Conservation (phyloP, 495 filamentous ascomycete genomes). For the Xylaria telfairii region DNA sequence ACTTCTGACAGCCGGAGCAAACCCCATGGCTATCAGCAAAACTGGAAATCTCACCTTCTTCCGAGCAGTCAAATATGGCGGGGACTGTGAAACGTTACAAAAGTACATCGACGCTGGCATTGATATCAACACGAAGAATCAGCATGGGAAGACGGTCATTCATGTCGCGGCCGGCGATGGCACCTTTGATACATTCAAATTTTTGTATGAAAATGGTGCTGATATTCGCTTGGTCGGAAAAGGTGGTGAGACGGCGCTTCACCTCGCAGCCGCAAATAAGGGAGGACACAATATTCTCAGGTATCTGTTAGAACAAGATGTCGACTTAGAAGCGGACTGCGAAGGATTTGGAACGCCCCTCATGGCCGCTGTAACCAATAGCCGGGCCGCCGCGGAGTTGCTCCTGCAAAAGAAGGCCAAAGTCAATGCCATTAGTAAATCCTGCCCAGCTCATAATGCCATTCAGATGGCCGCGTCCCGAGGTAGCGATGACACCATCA, state of each 20-base stretch:
- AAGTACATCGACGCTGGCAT: conserved; percentile 4
- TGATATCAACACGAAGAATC: conserved; percentile 1
- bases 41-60: not conserved
- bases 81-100: not conserved
- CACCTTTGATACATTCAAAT: not conserved
- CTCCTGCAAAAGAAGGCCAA: conserved; percentile 32
- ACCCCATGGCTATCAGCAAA: not conserved
- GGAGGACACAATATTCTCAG: conserved; percentile 24
- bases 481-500: conserved; percentile 22
- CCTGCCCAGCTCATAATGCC: conserved; percentile 34
- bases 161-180: not conserved
- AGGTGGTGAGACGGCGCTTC: not conserved
- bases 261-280: not conserved
- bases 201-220: conserved; percentile 1
- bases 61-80: not conserved
- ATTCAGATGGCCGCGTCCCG: conserved; percentile 36
- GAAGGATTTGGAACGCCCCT: conserved; percentile 26
- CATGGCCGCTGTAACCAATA: conserved; percentile 26
- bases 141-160: not conserved
- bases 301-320: conserved; percentile 35
- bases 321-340: conserved; percentile 36
- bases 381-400: conserved; percentile 12
- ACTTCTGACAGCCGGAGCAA: not conserved
- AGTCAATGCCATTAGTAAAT: conserved; percentile 34
- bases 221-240: not conserved